phyloP scores from a whole-genome alignment of 768 basidiomycete species.

The Pilatotrama ljubarskyi region DNA sequence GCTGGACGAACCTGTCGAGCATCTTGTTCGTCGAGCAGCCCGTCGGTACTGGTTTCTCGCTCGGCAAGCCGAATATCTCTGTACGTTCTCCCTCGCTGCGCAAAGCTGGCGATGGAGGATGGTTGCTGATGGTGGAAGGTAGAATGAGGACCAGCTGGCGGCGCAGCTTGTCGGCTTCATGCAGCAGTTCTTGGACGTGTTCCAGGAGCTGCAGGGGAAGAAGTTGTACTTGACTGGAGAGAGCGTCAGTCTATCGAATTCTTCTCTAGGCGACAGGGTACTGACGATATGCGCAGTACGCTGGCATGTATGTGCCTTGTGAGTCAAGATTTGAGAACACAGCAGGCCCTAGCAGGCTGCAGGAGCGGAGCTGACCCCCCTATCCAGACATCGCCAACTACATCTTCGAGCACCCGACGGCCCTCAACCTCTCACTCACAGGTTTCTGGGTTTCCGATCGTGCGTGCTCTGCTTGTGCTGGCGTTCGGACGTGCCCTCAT shows the following conservation, averaged over 20 bases:
- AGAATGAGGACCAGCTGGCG: constrained; percentile 58
- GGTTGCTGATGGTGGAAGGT: neutral
- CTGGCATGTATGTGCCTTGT: constrained; percentile 69
- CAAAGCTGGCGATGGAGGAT: neutral
- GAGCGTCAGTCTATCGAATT: constrained; percentile 54
- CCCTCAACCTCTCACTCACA: constrained; percentile 57
- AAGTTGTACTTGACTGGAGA: constrained; percentile 72
- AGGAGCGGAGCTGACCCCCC: neutral
- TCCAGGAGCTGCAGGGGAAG: constrained; percentile 70
- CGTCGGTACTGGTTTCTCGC: constrained; percentile 77
- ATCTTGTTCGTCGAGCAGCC: constrained; percentile 78
- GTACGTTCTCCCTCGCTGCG: constrained; percentile 21
- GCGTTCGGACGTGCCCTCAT: neutral
- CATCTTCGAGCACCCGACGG: constrained; percentile 58
- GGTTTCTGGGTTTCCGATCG: constrained; percentile 77
- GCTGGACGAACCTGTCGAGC: constrained; percentile 81
- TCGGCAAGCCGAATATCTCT: constrained; percentile 60
- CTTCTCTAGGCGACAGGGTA: neutral
- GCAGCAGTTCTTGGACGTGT: constrained; percentile 74
- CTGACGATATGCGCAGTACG: constrained; percentile 48
- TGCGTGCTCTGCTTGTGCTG: constrained; percentile 38
- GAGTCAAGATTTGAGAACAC: too few species aligned
- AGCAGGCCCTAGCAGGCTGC: too few species aligned
- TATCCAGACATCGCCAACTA: constrained; percentile 69
- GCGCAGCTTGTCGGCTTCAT: constrained; percentile 60